phyloP scores from a whole-genome alignment of 768 basidiomycete species.

The Podaxis sp. region DNA sequence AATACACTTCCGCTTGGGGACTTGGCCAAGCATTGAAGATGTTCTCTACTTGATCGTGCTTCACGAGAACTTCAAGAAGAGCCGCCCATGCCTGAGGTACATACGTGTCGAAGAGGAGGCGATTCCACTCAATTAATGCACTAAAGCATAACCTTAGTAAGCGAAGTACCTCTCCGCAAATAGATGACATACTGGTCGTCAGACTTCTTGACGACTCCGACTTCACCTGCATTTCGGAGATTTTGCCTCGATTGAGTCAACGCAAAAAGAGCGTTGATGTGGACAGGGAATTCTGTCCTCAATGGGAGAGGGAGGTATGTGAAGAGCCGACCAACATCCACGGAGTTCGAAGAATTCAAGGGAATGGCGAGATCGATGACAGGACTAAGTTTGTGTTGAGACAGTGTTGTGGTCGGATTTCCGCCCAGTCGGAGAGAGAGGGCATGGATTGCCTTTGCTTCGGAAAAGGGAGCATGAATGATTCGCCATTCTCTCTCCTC shows the following conservation, averaged over 20 bases:
- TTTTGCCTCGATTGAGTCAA: constrained; percentile 44
- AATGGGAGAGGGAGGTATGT: constrained; percentile 49
- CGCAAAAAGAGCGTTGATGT: constrained; percentile 47
- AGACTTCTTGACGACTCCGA: constrained; percentile 33
- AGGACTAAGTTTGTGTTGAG: constrained; percentile 40
- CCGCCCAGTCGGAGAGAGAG: constrained; percentile 26
- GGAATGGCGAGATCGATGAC: constrained; percentile 36
- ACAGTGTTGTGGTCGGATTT: constrained; percentile 23
- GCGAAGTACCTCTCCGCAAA: not conserved
- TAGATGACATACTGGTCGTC: constrained; percentile 37
- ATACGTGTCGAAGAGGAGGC: constrained; percentile 39
- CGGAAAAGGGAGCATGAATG: constrained; percentile 26
- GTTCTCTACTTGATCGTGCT: constrained; percentile 20
- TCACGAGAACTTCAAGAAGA: constrained; percentile 31
- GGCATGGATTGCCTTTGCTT: constrained; percentile 21
- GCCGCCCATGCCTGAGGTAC: constrained; percentile 44
- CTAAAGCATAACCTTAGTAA: constrained; percentile 23
- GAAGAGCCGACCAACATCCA: constrained; percentile 40
- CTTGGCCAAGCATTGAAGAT: constrained; percentile 43
- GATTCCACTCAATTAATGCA: constrained; percentile 47
- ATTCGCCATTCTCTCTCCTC: constrained; percentile 32
- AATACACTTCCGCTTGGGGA: constrained; percentile 24
- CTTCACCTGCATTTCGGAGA: constrained; percentile 40
- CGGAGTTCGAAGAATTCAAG: constrained; percentile 16
- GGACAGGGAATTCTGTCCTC: constrained; percentile 40